Evolutionary conservation across 1,284 basidiomycete genomes (phyloP).

Genomic region (Trametes polyzona): DNA sequence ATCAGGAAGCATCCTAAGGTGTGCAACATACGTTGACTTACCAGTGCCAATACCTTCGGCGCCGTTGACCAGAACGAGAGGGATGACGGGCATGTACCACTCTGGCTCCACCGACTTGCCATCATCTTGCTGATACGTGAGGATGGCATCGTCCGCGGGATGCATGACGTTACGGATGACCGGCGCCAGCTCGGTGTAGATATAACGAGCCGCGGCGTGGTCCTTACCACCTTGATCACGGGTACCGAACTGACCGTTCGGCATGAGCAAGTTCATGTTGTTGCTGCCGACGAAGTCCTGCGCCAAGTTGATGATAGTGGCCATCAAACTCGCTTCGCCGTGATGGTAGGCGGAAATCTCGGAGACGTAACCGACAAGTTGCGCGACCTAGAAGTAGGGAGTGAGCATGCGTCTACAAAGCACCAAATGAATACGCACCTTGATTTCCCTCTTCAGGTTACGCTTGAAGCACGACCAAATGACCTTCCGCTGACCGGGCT

Average conservation of each 20-base stretch:
- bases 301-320: constrained; percentile 93
- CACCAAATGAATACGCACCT: constrained; percentile 48
- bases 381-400: constrained; percentile 69
- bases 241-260: constrained; percentile 97
- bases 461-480: constrained; percentile 96
- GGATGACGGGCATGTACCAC: constrained; percentile 92
- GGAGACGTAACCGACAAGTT: constrained; percentile 93
- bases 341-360: constrained; percentile 98
- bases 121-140: constrained; percentile 89
- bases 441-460: constrained; percentile 92
- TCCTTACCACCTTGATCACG: constrained; percentile 92
- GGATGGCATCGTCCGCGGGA: constrained; percentile 82
- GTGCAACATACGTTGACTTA: constrained; percentile 35
- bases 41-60: constrained; percentile 98
- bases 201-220: constrained; percentile 96
- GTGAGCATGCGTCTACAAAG: background rate
- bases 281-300: constrained; percentile 97
- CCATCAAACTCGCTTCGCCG: constrained; percentile 85
- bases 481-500: constrained; percentile 99
- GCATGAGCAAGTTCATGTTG: constrained; percentile 90
- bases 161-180: constrained; percentile 87
- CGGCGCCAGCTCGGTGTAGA: constrained; percentile 84
- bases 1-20: constrained; percentile 2
- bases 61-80: constrained; percentile 92
- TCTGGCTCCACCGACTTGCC: constrained; percentile 91